Percentiles rank a stretch among this genome's conserved stretches.
Evolutionary conservation across 805 yeast species (phyloP).

Genomic region (Wickerhamiella azyma): DNA sequence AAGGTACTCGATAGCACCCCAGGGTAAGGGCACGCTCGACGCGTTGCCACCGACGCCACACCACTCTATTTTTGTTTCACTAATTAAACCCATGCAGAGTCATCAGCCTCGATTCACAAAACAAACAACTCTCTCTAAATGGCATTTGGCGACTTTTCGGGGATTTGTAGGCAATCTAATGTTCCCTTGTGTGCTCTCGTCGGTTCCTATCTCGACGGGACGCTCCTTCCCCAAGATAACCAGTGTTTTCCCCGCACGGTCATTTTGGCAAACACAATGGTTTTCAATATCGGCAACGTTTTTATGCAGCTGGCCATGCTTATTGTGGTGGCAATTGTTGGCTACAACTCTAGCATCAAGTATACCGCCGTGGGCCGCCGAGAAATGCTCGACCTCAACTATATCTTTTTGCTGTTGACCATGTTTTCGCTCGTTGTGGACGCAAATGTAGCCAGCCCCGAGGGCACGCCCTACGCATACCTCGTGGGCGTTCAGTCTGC

Average conservation of each 20-base stretch:
- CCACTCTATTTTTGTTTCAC: background rate
- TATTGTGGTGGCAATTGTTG: conserved; percentile 48
- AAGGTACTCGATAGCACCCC: background rate
- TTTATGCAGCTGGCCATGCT: conserved; percentile 71
- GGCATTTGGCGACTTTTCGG: conserved; percentile 5
- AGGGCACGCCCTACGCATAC: conserved; percentile 58
- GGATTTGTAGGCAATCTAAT: conserved; percentile 1
- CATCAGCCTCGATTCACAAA: background rate
- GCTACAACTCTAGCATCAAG: conserved; percentile 66
- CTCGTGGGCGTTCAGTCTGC: conserved; percentile 77
- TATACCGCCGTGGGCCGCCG: conserved; percentile 90
- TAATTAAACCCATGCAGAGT: too few species aligned
- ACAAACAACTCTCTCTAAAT: background rate
- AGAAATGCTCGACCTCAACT: conserved; percentile 68
- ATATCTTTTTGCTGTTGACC: conserved; percentile 42
- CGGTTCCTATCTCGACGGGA: background rate
- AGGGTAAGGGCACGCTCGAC: background rate
- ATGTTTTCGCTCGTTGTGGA: conserved; percentile 66
- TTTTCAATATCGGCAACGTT: conserved; percentile 79
- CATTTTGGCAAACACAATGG: conserved; percentile 78
- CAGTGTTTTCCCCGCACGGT: conserved; percentile 76
- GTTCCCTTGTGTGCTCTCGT: background rate
- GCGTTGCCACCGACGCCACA: background rate
- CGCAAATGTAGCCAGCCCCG: conserved; percentile 86
- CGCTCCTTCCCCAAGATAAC: background rate